These are phyloP conservation scores for Anisogramma anomala DNA, from an alignment of 2,329 filamentous ascomycete genomes.

Conservation along the genomic window DNA sequence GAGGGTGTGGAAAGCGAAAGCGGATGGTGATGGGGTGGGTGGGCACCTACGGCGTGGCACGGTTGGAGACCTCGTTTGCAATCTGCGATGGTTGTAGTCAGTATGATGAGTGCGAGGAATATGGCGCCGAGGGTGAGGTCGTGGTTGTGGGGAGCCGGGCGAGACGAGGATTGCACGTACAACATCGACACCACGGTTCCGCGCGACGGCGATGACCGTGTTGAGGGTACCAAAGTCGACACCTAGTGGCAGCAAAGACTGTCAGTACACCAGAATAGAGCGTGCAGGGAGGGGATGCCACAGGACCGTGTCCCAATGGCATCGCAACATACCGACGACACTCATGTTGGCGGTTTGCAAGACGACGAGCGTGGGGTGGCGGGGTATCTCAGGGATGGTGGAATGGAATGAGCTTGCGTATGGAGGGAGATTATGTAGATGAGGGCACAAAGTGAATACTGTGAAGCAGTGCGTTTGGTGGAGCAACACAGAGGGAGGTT, in stretches of 20 bases:
- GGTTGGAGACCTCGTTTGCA: slow-evolving; percentile 98
- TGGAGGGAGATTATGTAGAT: not conserved
- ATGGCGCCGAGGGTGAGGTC: no score
- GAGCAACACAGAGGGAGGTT: not conserved
- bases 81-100: slow-evolving; percentile 48
- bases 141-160: no score
- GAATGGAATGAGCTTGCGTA: not conserved
- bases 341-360: slow-evolving; percentile 34
- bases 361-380: slow-evolving; percentile 8
- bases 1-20: not conserved
- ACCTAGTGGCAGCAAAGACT: slow-evolving; percentile 33
- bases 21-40: slow-evolving; percentile 11
- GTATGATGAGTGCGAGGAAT: slow-evolving; percentile 4
- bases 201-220: slow-evolving; percentile 93
- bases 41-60: slow-evolving; percentile 80
- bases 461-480: not conserved
- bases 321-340: slow-evolving; percentile 38
- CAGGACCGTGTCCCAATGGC: not conserved
- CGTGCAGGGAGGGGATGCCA: slow-evolving; percentile 4
- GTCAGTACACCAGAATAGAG: slow-evolving; percentile 11
- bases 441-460: not conserved
- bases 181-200: slow-evolving; percentile 98
- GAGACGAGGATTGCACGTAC: slow-evolving; percentile 47
- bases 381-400: slow-evolving; percentile 6
- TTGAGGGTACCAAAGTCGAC: slow-evolving; percentile 94